Conservation (phyloP, 73 alveolate species). For the Halteria grandinella region DNA sequence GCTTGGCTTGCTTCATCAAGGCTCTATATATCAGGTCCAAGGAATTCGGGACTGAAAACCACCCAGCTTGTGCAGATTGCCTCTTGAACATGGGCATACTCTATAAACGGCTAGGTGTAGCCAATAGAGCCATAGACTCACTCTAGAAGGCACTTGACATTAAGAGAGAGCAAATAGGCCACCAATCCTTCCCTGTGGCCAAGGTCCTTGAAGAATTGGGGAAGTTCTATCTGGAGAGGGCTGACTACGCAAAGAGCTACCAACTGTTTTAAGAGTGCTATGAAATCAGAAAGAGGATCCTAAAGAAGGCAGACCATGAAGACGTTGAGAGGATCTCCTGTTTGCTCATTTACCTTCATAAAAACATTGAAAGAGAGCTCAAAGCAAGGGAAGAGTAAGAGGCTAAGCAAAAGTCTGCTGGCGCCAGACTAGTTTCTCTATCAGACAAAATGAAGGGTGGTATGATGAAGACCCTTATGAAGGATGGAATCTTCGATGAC, state of each 20-base stretch:
- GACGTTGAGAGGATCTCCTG: conserved; percentile 11
- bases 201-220: conserved; percentile 36
- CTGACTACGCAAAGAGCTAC: conserved; percentile 7
- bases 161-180: conserved; percentile 31
- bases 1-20: conserved; percentile 56
- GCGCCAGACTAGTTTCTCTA: background rate
- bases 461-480: background rate
- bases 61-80: conserved; percentile 42
- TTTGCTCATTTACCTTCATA: conserved; percentile 23
- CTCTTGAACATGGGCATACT: conserved; percentile 44
- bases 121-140: background rate
- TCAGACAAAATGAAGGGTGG: background rate
- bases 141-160: conserved; percentile 34
- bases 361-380: conserved; percentile 29
- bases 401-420: background rate
- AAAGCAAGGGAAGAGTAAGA: conserved; percentile 15
- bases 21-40: conserved; percentile 10
- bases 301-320: conserved; percentile 21
- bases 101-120: conserved; percentile 13
- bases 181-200: conserved; percentile 30
- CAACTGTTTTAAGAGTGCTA: conserved; percentile 7
- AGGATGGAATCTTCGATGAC: background rate
- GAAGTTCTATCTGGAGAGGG: conserved; percentile 27
- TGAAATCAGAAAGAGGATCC: conserved; percentile 34
- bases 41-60: conserved; percentile 21